phyloP scores from a whole-genome alignment of 768 basidiomycete species.

The Boletus pseudo-olivaceus region DNA sequence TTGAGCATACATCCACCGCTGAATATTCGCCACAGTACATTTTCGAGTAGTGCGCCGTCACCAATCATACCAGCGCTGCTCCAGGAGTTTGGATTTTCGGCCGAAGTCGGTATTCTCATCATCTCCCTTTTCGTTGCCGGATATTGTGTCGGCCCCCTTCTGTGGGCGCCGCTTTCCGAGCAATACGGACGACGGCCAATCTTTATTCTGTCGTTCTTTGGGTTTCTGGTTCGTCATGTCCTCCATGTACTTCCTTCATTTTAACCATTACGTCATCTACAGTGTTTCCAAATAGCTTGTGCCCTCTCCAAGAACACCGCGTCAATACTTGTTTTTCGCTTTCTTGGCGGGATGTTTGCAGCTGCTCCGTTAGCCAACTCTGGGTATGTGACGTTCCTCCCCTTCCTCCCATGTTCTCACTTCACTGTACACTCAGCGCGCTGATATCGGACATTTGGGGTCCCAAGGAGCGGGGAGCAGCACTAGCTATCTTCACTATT shows the following conservation, averaged over 20 bases:
- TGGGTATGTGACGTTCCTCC: slow-evolving; percentile 41
- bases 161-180: slow-evolving; percentile 57
- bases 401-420: not conserved
- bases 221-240: slow-evolving; percentile 44
- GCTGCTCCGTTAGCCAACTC: slow-evolving; percentile 67
- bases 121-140: slow-evolving; percentile 66
- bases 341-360: slow-evolving; percentile 68
- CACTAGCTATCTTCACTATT: slow-evolving; percentile 60
- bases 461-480: slow-evolving; percentile 55
- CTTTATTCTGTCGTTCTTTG: slow-evolving; percentile 52
- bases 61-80: slow-evolving; percentile 44
- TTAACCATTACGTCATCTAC: not conserved
- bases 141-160: slow-evolving; percentile 59
- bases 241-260: not conserved
- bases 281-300: slow-evolving; percentile 61
- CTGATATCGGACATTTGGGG: slow-evolving; percentile 64
- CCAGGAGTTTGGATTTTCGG: slow-evolving; percentile 45
- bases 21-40: slow-evolving; percentile 41
- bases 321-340: slow-evolving; percentile 64
- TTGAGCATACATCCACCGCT: not conserved
- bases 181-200: slow-evolving; percentile 57
- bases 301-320: slow-evolving; percentile 60
- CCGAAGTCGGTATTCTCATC: slow-evolving; percentile 50
- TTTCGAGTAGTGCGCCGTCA: slow-evolving; percentile 58
- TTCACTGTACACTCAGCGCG: slow-evolving; percentile 32